Base-by-base conservation (phyloP, 768 basidiomycete genomes). In the Paxillus rubicundulus region DNA sequence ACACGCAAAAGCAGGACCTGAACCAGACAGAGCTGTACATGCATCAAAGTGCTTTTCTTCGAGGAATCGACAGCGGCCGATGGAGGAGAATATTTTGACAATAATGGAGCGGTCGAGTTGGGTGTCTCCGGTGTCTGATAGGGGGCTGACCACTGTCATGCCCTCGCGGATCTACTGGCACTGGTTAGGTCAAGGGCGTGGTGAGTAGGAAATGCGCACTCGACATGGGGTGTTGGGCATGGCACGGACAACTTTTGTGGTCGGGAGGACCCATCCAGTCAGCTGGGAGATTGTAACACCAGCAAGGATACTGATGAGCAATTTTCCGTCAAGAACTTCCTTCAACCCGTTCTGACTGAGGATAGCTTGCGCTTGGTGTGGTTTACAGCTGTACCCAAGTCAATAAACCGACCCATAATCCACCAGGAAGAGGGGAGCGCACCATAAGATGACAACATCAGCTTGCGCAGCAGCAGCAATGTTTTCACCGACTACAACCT, bases 201-300 rank as follows among this genome's bases (percentile, higher is more conserved):
- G n/a, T 3, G 9, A 47, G 7, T 9, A n/a, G 34, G 34, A 30
- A 27, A 17, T 40, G 59, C 81, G 53, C 55, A 94, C 96, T 70
- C 91, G 91, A 75, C 90, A 92, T 17, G 97, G 94, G 2, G 96
- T 98, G 66, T 99, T 99, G 58, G 97, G 95, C 97, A 99, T 99
- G 10, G 93, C 91, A 51, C 97, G 86, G 53, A 98, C 85, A 54
- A 98, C 88, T 60, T 82, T 85, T 39, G 92, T 92, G n/a, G 77
- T 77, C 2, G 86, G 77, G 21, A 75, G 74, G 30, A 94, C 89
- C 88, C 87, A 89, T 5, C 70, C 77, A 41, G 77, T 71, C 34
- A 98, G 74, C 69, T 98, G 95, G 32, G 75, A 56, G 57, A 98
- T 88, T 27, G 89, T 98, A 5, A 97, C 88, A 59, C 97, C 97